These are phyloP conservation scores for Lentinus tigrinus DNA, from an alignment of 768 basidiomycete species.

Conservation along the genomic window DNA sequence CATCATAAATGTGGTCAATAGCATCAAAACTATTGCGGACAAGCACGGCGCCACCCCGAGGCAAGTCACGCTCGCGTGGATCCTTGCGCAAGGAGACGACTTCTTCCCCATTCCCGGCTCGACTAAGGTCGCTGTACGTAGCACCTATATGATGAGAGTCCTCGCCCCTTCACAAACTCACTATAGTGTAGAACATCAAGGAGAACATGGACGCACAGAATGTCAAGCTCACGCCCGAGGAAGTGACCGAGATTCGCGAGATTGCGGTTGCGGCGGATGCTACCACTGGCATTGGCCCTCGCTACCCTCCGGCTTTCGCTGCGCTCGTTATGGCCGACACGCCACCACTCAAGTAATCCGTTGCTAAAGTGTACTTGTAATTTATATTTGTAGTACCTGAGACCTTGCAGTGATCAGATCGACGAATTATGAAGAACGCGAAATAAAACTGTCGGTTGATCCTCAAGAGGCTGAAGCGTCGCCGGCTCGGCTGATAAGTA, in stretches of 20 bases:
- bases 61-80: slow-evolving; percentile 34
- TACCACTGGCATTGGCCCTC: background rate
- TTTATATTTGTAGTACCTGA: no score
- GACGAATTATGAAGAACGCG: no score
- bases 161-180: background rate
- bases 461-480: no score
- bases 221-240: slow-evolving; percentile 29
- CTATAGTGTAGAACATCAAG: slow-evolving; percentile 28
- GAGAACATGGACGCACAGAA: slow-evolving; percentile 33
- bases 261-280: slow-evolving; percentile 26
- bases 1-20: slow-evolving; percentile 30
- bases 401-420: no score
- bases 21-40: slow-evolving; percentile 21
- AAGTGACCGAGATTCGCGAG: slow-evolving; percentile 28
- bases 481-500: no score
- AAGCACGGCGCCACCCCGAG: slow-evolving; percentile 28
- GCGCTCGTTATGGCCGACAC: slow-evolving; percentile 34
- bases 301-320: background rate
- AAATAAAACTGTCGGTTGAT: no score
- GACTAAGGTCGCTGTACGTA: slow-evolving; percentile 20
- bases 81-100: slow-evolving; percentile 29
- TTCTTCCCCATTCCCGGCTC: slow-evolving; percentile 31
- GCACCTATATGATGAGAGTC: slow-evolving; percentile 16
- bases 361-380: no score
- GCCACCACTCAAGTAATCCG: slow-evolving; percentile 15